Conservation (phyloP, 2,329 filamentous ascomycete genomes). For the Venturia effusa region DNA sequence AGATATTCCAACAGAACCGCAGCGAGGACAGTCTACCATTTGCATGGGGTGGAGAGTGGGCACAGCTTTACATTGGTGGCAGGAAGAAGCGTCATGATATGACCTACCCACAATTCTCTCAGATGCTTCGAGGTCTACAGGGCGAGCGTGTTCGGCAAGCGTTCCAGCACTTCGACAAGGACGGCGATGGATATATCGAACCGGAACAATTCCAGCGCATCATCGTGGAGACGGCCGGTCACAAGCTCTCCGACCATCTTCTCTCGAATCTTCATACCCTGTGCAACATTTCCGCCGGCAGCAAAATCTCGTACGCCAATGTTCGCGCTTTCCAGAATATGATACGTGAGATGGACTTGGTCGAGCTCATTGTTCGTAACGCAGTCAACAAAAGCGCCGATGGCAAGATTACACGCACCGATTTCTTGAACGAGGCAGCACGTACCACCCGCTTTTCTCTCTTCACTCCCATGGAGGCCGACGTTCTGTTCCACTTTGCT, state of each 20-base stretch:
- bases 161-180: slow-evolving; percentile 82
- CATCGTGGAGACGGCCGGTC: slow-evolving; percentile 80
- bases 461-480: slow-evolving; percentile 97
- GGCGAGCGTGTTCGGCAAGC: slow-evolving; percentile 93
- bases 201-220: slow-evolving; percentile 95
- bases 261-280: slow-evolving; percentile 83
- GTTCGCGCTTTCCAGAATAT: slow-evolving; percentile 97
- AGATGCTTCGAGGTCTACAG: slow-evolving; percentile 93
- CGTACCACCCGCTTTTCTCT: slow-evolving; percentile 86
- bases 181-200: slow-evolving; percentile 89
- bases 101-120: slow-evolving; percentile 92
- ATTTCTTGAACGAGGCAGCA: slow-evolving; percentile 90
- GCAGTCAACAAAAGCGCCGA: slow-evolving; percentile 75
- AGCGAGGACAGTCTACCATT: slow-evolving; percentile 78
- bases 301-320: slow-evolving; percentile 95
- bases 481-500: slow-evolving; percentile 97
- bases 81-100: slow-evolving; percentile 81
- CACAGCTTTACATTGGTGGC: slow-evolving; percentile 81
- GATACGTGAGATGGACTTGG: slow-evolving; percentile 93
- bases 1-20: slow-evolving; percentile 80
- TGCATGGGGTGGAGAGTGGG: slow-evolving; percentile 96
- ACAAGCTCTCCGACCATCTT: slow-evolving; percentile 96
- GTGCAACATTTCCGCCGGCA: slow-evolving; percentile 85
- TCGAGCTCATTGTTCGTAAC: slow-evolving; percentile 84
- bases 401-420: slow-evolving; percentile 84